Evolutionary conservation across 2,329 filamentous ascomycete genomes (phyloP), one percentile per base, ranked within the genome.

Genomic region (Arthrobotrys iridis): DNA sequence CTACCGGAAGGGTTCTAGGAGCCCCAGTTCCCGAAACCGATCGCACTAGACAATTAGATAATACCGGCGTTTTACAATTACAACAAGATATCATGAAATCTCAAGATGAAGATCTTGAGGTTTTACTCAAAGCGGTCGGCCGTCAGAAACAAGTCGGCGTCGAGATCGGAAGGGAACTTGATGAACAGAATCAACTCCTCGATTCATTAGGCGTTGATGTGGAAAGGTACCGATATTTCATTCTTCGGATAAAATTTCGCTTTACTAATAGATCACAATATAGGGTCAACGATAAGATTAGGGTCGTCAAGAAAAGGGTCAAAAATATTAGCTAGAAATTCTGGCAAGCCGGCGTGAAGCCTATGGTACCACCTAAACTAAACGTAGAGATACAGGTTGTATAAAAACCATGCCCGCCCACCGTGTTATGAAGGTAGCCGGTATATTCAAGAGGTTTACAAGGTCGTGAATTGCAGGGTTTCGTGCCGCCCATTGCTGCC

Each of bases 141-240:
- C 84, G 90, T 71, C 90, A 94, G 83, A 89, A 87, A 80, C 89
- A 93, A 82, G 91, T 94, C 87, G 91, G 91, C 0, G 84, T 92
- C 50, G 86, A 88, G 67, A 93, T 95, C 79, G 87, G 91, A 77
- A 87, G 89, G 57, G 92, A 76, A 94, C 83, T 85, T 93, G 66
- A 86, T 88, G 62, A 87, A 77, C 91, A 94, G 83, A 90, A 88
- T 64, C 86, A 88, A 81, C 87, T 93, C 87, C 84, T 95, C 28
- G 86, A 88, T 10, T 82, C 88, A 77, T 80, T 93, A 76, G 89
- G 90, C 77, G 84, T 88, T 65, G 90, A 93, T 82, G 86, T 86
- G 1, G 88, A 89, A 24, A 79, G 79, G 79, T 79, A 79, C 71
- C 77, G 59, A 3, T 64, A 30, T 30, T 6, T 30, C 18, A 41